Evolutionary conservation across 768 basidiomycete genomes (phyloP), one percentile per base, ranked within the genome.

Genomic region (Candolleomyces efflorescens): DNA sequence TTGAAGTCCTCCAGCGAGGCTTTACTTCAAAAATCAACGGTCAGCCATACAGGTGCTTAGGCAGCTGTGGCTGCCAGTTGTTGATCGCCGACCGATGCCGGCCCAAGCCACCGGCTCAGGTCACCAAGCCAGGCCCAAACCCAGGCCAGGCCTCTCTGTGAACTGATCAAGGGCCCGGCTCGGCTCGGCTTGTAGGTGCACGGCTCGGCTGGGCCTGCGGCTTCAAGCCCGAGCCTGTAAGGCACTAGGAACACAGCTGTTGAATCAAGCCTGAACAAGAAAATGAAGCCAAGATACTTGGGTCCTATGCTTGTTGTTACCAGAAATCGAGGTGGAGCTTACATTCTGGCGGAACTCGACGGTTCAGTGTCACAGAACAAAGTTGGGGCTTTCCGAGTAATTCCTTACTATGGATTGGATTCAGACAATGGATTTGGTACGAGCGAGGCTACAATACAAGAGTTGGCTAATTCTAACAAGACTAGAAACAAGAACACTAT

Each of bases 251-350:
- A 27, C 27, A 27, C 27, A 9, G 27, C 27, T 27, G 27, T 70
- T 12, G 72, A 75, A 47, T 68, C 62, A 15, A 20, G 22, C 41
- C 37, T 60, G 7, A 46, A 51, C 1, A 24, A 51, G 0, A 71
- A 71, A 41, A 53, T 48, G 1, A 66, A 62, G 39, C 61, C 63
- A 1, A 41, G 62, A 1, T 72, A 71, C 50, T 50, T 67, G 12
- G 71, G 69, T 4, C 69, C 69, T 0, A 66, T 65, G 58, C 55
- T 64, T 17, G 64, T 73, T 1, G 53, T 68, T 9, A 36, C 56
- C 15, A 53, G 55, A 10, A 61, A 58, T 20, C 46, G 47, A 50
- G 62, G 62, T 7, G 58, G 62, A 10, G 55, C 53, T 12, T 62
- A 62, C 17, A 54, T 66, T 13, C 47, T 71, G 1, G 59, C 62